Conservation (phyloP, 192 early-diverging fungal genomes). For the Phycomyces blakesleeanus region DNA sequence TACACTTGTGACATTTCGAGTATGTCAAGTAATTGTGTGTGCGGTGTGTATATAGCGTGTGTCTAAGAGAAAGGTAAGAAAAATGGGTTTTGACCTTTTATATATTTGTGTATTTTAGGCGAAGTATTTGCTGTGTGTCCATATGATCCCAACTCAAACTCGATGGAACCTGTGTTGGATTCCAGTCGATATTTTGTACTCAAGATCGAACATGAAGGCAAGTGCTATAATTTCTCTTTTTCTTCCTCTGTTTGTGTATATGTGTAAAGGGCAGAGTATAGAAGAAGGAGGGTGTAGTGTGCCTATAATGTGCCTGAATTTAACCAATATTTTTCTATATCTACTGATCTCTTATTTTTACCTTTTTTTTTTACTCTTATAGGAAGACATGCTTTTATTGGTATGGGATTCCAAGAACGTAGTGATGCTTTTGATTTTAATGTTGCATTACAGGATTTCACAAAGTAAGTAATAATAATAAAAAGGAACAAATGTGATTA, state of each 20-base stretch:
- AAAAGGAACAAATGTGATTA: too few relatives aligned
- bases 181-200: slow-evolving; percentile 87
- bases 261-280: too few relatives aligned
- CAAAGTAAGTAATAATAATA: slow-evolving; percentile 45
- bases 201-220: slow-evolving; percentile 63
- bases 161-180: slow-evolving; percentile 78
- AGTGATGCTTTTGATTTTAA: slow-evolving; percentile 87
- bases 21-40: too few relatives aligned
- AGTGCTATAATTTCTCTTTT: not conserved
- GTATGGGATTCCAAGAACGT: slow-evolving; percentile 82
- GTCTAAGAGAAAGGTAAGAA: too few relatives aligned
- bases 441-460: slow-evolving; percentile 80
- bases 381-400: slow-evolving; percentile 80
- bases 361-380: not conserved
- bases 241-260: too few relatives aligned
- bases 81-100: not conserved
- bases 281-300: too few relatives aligned
- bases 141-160: slow-evolving; percentile 62
- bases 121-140: slow-evolving; percentile 81
- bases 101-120: slow-evolving; percentile 33
- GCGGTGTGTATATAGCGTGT: too few relatives aligned
- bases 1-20: too few relatives aligned
- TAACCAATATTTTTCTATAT: too few relatives aligned
- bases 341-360: too few relatives aligned
- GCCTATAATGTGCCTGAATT: too few relatives aligned